Conservation (phyloP, 257 asterid species). For the Jaltomata sinuosa region DNA sequence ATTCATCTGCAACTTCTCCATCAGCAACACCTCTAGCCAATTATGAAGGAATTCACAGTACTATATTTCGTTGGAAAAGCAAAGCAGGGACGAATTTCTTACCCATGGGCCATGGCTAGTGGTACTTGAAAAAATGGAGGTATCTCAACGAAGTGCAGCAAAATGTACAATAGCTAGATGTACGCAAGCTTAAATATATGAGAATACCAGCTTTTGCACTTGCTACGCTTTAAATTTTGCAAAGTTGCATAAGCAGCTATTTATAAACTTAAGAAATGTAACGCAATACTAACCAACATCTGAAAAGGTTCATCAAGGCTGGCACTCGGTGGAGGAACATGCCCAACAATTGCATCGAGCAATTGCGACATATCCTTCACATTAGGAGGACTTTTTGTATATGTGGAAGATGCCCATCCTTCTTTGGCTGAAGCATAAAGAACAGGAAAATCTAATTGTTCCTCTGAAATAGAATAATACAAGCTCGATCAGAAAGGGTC, state of each 20-base stretch:
- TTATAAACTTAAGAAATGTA: neutral
- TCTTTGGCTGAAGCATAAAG: constrained; percentile 98
- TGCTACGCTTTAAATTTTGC: neutral
- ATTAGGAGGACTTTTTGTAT: constrained; percentile 77
- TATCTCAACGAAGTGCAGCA: neutral
- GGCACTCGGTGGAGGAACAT: constrained; percentile 77
- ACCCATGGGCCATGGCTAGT: neutral
- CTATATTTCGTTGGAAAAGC: neutral
- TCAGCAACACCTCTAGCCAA: neutral
- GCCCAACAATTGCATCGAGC: constrained; percentile 76
- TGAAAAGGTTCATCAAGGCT: constrained; percentile 80
- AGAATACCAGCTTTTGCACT: neutral
- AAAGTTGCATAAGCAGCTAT: neutral
- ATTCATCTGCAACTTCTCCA: neutral
- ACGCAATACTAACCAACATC: constrained; percentile 78
- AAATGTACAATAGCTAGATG: neutral
- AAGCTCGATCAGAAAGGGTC: neutral
- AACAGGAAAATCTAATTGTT: constrained; percentile 91
- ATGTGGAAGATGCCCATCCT: constrained; percentile 95
- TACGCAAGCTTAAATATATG: neutral
- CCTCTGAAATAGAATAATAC: constrained; percentile 47
- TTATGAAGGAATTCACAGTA: neutral
- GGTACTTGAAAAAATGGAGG: neutral
- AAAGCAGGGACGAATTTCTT: neutral
- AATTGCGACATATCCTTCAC: constrained; percentile 78